Conservation (phyloP, 2,329 filamentous ascomycete species). For the Ophiostoma triangulosporum region DNA sequence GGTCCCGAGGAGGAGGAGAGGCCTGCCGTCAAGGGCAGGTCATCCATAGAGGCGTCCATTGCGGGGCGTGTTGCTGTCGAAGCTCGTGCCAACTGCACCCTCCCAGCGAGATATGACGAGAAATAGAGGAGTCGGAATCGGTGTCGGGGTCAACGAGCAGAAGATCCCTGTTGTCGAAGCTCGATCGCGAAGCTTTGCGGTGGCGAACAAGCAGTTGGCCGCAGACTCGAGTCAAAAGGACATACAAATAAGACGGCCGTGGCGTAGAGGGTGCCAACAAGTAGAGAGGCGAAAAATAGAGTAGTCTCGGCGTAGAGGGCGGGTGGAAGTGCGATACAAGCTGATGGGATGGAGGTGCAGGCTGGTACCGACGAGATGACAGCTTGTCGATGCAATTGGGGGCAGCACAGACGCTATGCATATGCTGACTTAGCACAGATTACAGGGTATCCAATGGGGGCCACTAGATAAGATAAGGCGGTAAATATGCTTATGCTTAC, state of each 20-base stretch:
- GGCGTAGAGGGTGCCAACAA: background rate
- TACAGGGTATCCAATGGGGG: background rate
- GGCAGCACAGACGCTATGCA: background rate
- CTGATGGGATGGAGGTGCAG: background rate
- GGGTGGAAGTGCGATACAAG: background rate
- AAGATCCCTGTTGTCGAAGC: background rate
- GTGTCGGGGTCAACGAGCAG: background rate
- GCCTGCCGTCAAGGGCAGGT: conserved; percentile 9
- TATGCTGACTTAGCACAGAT: background rate
- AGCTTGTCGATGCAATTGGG: conserved; percentile 1
- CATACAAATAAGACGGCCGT: background rate
- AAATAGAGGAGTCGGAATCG: background rate
- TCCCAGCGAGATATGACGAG: background rate
- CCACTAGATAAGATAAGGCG: background rate
- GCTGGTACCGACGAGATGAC: conserved; percentile 7
- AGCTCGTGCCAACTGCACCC: background rate
- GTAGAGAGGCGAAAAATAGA: background rate
- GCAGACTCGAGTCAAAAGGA: too few relatives aligned
- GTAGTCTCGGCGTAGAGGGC: background rate
- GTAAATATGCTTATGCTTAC: background rate
- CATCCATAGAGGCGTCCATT: conserved; percentile 17
- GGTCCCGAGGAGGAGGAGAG: conserved; percentile 2
- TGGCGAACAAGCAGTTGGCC: too few relatives aligned
- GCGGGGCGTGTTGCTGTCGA: background rate
- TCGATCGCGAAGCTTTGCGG: background rate